phyloP scores from a whole-genome alignment of 192 early-diverging fungal species.

The Coemansia reversa region DNA sequence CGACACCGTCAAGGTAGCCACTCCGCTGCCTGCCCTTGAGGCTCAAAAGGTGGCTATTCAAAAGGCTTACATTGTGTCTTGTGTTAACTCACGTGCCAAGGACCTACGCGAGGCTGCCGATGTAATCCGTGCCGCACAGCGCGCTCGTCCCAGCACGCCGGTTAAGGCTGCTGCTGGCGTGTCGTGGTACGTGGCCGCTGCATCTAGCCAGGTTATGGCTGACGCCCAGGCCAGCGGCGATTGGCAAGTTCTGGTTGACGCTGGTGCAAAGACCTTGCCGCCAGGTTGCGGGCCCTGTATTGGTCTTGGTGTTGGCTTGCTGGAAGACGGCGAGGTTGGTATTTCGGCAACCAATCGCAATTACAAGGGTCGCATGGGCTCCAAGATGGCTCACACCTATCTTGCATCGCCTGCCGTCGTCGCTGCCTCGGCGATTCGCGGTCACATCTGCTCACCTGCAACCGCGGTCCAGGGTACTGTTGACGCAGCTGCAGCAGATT shows the following conservation, averaged over 20 bases:
- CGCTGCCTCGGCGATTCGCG: conserved; percentile 87
- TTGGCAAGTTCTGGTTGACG: conserved; percentile 82
- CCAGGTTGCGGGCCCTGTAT: conserved; percentile 99
- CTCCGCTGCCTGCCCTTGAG: conserved; percentile 74
- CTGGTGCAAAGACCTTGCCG: conserved; percentile 85
- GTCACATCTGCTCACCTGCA: conserved; percentile 72
- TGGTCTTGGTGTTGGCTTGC: conserved; percentile 85
- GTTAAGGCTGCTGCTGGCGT: conserved; percentile 58
- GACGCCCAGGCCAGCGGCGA: conserved; percentile 83
- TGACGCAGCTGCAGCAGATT: conserved; percentile 6
- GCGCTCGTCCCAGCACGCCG: conserved; percentile 22
- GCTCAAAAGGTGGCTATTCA: conserved; percentile 74
- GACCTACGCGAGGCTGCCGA: conserved; percentile 88
- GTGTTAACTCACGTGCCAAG: conserved; percentile 88
- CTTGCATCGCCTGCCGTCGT: conserved; percentile 95
- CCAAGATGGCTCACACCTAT: conserved; percentile 87
- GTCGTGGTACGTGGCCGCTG: conserved; percentile 95
- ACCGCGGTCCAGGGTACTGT: conserved; percentile 27
- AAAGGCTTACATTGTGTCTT: conserved; percentile 97
- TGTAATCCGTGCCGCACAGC: conserved; percentile 59
- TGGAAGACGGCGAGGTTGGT: conserved; percentile 95
- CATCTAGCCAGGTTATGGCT: conserved; percentile 85
- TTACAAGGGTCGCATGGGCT: conserved; percentile 99
- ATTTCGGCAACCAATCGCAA: conserved; percentile 99
- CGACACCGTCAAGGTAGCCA: conserved; percentile 93